phyloP scores from a whole-genome alignment of 257 asterid species.

The Solanum medicagineum region DNA sequence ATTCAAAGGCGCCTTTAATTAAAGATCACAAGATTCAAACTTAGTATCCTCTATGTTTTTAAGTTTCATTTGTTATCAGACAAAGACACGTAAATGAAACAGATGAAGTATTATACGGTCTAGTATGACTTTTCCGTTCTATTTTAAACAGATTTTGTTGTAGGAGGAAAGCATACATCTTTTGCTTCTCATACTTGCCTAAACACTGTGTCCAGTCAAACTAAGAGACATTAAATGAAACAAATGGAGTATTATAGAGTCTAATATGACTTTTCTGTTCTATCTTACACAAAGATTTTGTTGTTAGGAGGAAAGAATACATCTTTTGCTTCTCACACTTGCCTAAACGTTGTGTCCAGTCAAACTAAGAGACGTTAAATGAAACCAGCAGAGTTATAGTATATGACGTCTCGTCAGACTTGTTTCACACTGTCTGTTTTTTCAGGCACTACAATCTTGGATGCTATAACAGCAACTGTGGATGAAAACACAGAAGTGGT shows the following conservation, averaged over 20 bases:
- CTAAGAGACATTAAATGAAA: neutral
- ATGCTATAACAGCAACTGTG: constrained; percentile 13
- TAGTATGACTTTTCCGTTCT: neutral
- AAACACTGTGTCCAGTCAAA: neutral
- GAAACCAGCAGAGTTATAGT: neutral
- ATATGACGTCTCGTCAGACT: neutral
- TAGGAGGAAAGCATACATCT: neutral
- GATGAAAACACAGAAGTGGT: constrained; percentile 23
- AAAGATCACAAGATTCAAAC: neutral
- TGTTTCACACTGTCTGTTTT: neutral
- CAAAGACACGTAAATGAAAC: neutral
- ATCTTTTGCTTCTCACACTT: neutral
- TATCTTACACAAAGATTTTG: neutral
- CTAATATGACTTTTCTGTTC: neutral
- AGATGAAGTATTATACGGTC: neutral
- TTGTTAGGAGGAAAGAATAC: neutral
- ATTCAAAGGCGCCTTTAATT: too few relatives aligned
- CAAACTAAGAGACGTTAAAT: neutral
- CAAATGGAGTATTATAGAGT: neutral
- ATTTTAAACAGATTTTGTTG: neutral
- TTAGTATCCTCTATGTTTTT: neutral
- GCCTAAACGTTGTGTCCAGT: too few relatives aligned
- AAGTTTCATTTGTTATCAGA: neutral
- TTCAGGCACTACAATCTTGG: constrained; percentile 40
- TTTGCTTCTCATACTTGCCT: neutral